Evolutionary conservation across 345 rosid species (phyloP).

Genomic region (Tarenaya hassleriana): DNA sequence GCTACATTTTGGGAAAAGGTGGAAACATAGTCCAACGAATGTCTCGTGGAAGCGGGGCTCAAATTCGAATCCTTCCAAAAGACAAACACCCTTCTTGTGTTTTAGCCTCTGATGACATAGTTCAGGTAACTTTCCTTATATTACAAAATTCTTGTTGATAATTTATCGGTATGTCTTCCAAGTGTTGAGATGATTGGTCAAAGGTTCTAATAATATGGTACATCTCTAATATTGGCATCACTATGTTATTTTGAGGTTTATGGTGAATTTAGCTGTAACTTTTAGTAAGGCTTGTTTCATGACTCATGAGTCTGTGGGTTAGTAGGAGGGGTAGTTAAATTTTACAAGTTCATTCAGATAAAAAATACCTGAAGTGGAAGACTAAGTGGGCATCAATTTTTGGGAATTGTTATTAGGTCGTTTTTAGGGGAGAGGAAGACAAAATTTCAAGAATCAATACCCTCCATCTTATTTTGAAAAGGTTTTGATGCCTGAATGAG

Average conservation of each 20-base stretch:
- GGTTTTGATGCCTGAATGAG: too few species aligned
- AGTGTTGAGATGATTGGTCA: too few species aligned
- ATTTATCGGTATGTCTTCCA: not conserved
- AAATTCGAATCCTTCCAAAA: constrained; percentile 57
- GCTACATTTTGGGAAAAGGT: constrained; percentile 60
- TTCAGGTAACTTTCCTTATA: constrained; percentile 38
- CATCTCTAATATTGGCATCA: not conserved
- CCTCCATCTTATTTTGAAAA: too few species aligned
- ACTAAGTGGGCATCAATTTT: too few species aligned
- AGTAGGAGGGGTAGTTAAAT: too few species aligned
- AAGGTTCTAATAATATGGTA: not conserved
- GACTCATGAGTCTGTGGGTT: too few species aligned
- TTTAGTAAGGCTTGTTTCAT: too few species aligned
- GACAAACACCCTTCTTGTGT: constrained; percentile 56
- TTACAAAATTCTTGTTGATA: not conserved
- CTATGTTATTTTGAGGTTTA: not conserved
- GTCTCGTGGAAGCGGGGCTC: constrained; percentile 57
- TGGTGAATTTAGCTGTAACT: constrained; percentile 1
- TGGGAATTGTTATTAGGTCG: too few species aligned
- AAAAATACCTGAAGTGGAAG: too few species aligned
- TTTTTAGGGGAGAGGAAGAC: too few species aligned
- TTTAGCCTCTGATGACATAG: constrained; percentile 48
- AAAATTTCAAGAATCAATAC: too few species aligned
- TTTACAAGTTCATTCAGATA: too few species aligned
- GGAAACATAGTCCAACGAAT: constrained; percentile 59